Evolutionary conservation across 2,329 filamentous ascomycete species (phyloP).

Genomic region (Phialocephala subalpina): DNA sequence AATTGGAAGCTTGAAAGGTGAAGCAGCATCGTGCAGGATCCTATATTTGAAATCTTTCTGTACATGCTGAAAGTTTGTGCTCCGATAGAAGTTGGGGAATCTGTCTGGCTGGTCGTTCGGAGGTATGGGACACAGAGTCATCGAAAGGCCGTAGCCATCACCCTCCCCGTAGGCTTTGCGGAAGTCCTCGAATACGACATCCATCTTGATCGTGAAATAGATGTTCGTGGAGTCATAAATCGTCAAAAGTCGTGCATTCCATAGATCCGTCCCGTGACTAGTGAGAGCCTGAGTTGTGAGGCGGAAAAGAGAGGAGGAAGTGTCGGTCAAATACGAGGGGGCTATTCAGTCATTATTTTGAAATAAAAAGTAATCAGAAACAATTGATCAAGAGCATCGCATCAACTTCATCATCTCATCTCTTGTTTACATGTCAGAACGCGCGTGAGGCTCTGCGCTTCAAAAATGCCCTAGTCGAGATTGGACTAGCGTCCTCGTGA

Average conservation of each 20-base stretch:
- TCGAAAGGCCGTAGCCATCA: constrained; percentile 77
- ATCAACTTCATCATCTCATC: neutral
- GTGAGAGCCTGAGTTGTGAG: constrained; percentile 17
- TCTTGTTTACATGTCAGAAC: constrained; percentile 23
- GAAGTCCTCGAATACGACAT: constrained; percentile 78
- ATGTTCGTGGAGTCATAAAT: constrained; percentile 22
- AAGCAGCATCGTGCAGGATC: constrained; percentile 69
- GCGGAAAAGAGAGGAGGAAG: neutral
- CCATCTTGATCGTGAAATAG: constrained; percentile 60
- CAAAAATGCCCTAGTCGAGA: constrained; percentile 16
- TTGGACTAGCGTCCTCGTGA: constrained; percentile 23
- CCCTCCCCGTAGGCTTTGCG: constrained; percentile 68
- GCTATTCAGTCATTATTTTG: neutral
- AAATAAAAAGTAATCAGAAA: neutral
- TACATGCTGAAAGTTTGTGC: constrained; percentile 67
- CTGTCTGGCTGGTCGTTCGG: constrained; percentile 68
- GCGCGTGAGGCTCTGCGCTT: constrained; percentile 21
- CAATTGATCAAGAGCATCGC: neutral
- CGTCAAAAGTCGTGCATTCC: constrained; percentile 13
- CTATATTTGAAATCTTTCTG: constrained; percentile 74
- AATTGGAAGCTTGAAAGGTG: constrained; percentile 34
- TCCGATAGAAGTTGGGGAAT: constrained; percentile 74
- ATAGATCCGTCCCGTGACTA: constrained; percentile 22
- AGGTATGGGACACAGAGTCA: constrained; percentile 76
- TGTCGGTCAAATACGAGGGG: neutral